These are phyloP conservation scores for Borovskyia barvae DNA, from an alignment of 208 protist species.

Conservation along the genomic window DNA sequence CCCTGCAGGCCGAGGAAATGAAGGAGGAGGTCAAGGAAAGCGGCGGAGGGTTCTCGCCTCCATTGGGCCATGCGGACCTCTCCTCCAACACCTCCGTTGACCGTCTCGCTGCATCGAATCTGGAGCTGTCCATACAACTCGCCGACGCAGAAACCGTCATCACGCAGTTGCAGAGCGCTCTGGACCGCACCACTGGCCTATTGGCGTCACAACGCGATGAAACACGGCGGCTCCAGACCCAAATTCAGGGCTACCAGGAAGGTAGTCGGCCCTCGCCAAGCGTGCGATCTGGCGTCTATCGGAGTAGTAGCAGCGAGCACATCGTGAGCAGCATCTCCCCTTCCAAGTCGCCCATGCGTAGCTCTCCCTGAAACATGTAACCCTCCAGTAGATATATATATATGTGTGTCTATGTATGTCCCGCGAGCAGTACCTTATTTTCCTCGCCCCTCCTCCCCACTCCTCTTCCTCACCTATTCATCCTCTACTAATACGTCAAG, in stretches of 20 bases:
- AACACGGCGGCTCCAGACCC: slow-evolving; percentile 19
- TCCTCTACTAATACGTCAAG: too few species aligned
- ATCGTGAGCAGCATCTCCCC: slow-evolving; percentile 6
- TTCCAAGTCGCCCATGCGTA: not conserved
- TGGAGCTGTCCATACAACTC: slow-evolving; percentile 33
- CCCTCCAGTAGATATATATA: too few species aligned
- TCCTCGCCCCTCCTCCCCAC: too few species aligned
- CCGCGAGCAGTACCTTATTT: too few species aligned
- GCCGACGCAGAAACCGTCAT: slow-evolving; percentile 35
- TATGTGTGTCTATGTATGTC: too few species aligned
- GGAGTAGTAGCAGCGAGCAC: not conserved
- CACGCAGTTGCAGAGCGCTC: slow-evolving; percentile 20
- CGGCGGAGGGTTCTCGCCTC: not conserved
- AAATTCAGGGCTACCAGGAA: slow-evolving; percentile 26
- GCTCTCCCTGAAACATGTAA: too few species aligned
- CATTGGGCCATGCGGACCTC: not conserved
- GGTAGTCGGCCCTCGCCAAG: not conserved
- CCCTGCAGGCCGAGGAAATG: slow-evolving; percentile 25
- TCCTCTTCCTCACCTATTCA: too few species aligned
- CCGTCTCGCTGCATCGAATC: slow-evolving; percentile 26
- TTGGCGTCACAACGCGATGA: slow-evolving; percentile 26
- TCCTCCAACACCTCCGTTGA: too few species aligned
- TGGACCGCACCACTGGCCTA: slow-evolving; percentile 20
- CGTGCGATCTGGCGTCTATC: not conserved
- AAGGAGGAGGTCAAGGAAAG: slow-evolving; percentile 1